Base-by-base conservation (phyloP, 2,329 filamentous ascomycete species). In the Calonectria hawksworthii region DNA sequence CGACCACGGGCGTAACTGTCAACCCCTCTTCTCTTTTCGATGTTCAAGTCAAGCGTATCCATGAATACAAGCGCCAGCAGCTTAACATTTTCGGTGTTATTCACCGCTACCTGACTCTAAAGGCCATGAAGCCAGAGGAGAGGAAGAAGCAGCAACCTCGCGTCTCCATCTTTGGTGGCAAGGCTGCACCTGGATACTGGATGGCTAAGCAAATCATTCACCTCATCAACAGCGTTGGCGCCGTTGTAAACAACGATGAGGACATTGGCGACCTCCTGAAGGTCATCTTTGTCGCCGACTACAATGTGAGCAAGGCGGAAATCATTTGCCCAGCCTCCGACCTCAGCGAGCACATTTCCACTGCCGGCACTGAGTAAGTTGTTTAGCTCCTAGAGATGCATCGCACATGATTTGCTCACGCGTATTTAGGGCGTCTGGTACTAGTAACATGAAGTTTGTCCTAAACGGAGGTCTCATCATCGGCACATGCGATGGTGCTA, bases 181-280 rank as follows among this genome's bases (percentile, higher is more conserved):
- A 99, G 88, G 97, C 97, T 32, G 97, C 97, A 2, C 97, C 97
- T 0, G 97, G 97, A 21, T 99, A 99, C 89, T 99, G 97, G 97
- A 99, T 99, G 97, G 97, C 97, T 47, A 99, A 99, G 91, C 98
- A 97, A 51, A 96, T 98, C 79, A 99, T 99, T 81, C 96, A 99
- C 84, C 91, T 99, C 72, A 93, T 99, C 89, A 99, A 98, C 88
- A 94, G 93, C 75, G 97, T 99, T 32, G 96, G 95, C 5, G 88
- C 92, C 21, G 94, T 99, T 3, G 94, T 99, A 80, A 99, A 99
- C 88, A 94, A 95, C 51, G 97, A 99, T 82, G 89, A 92, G 54
- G 97, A 99, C 41, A 93, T 99, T 83, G 96, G 96, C 38, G 96
- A 99, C 83, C 89, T 98, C 36, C 91, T 99, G 83, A 99, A 99